phyloP scores from a whole-genome alignment of 495 filamentous ascomycete species.

The Penicillium turbatum region DNA sequence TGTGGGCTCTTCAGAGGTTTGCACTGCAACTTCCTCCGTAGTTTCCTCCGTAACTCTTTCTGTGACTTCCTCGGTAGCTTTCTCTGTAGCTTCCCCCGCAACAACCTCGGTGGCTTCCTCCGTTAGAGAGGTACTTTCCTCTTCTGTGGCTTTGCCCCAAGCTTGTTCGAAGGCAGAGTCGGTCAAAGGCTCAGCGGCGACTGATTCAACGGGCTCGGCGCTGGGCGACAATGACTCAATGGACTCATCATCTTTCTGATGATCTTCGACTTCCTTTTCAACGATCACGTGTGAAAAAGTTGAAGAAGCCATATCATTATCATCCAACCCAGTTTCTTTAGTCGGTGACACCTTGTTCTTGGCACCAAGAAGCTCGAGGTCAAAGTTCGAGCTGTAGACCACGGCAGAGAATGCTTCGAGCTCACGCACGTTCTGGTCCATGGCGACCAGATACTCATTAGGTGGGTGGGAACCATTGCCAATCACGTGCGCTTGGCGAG shows the following conservation, averaged over 20 bases:
- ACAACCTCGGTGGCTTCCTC: not conserved
- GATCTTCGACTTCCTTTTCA: slow-evolving; percentile 16
- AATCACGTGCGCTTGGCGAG: slow-evolving; percentile 83
- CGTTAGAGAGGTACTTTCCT: slow-evolving; percentile 8
- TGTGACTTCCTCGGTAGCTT: too few relatives aligned
- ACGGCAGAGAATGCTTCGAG: slow-evolving; percentile 93
- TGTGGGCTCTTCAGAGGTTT: too few relatives aligned
- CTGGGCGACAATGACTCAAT: not conserved
- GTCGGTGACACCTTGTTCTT: slow-evolving; percentile 13
- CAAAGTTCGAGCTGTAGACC: slow-evolving; percentile 89
- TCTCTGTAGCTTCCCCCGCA: too few relatives aligned
- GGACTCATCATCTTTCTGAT: not conserved
- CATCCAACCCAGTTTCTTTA: slow-evolving; percentile 9
- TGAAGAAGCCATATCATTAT: slow-evolving; percentile 17
- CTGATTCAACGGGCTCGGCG: not conserved
- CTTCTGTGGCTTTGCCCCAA: slow-evolving; percentile 43
- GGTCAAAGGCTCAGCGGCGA: not conserved
- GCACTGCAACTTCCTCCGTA: too few relatives aligned
- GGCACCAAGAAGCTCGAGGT: slow-evolving; percentile 54
- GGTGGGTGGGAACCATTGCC: slow-evolving; percentile 62
- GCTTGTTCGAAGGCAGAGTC: slow-evolving; percentile 40
- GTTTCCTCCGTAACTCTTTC: too few relatives aligned
- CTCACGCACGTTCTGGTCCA: slow-evolving; percentile 73
- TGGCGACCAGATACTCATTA: slow-evolving; percentile 83
- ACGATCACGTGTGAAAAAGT: slow-evolving; percentile 26